A percentile compares a stretch with the other conserved stretches of the same genome.
These are phyloP conservation scores for Yamagishiella unicocca DNA, from an alignment of 139 green algal species.

Conservation along the genomic window DNA sequence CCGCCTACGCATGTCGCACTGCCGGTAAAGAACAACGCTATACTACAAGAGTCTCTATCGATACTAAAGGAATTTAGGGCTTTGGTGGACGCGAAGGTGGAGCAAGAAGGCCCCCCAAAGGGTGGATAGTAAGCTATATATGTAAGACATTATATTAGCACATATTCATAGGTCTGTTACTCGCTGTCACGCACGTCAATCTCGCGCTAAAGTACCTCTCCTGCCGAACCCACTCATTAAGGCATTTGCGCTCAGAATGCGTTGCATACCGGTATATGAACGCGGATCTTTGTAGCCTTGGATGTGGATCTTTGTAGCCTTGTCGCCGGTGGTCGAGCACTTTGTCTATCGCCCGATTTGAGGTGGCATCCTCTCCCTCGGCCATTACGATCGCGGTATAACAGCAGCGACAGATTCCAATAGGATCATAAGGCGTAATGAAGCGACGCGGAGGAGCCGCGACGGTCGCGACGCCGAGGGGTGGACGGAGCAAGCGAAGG, in stretches of 20 bases:
- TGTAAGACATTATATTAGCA: background rate
- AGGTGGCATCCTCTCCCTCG: background rate
- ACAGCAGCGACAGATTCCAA: too few relatives aligned
- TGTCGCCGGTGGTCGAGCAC: background rate
- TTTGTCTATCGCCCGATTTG: background rate
- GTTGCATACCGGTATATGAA: background rate
- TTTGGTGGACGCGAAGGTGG: background rate
- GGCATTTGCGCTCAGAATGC: background rate
- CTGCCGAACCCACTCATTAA: background rate
- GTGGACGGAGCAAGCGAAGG: too few relatives aligned
- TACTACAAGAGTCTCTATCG: background rate
- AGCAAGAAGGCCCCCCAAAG: background rate
- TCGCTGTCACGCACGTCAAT: background rate
- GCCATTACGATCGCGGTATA: background rate
- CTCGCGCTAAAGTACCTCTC: background rate
- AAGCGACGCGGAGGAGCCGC: background rate
- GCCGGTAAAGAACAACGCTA: slow-evolving; percentile 24
- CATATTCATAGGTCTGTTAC: background rate
- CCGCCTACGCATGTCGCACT: slow-evolving; percentile 3
- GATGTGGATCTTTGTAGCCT: background rate
- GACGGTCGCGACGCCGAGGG: background rate
- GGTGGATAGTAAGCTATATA: background rate
- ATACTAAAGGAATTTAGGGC: slow-evolving; percentile 14
- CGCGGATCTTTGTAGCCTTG: background rate
- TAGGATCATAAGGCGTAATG: background rate